Base-by-base conservation (phyloP, 1,139 yeast genomes). In the Wickerhamiella infanticola region DNA sequence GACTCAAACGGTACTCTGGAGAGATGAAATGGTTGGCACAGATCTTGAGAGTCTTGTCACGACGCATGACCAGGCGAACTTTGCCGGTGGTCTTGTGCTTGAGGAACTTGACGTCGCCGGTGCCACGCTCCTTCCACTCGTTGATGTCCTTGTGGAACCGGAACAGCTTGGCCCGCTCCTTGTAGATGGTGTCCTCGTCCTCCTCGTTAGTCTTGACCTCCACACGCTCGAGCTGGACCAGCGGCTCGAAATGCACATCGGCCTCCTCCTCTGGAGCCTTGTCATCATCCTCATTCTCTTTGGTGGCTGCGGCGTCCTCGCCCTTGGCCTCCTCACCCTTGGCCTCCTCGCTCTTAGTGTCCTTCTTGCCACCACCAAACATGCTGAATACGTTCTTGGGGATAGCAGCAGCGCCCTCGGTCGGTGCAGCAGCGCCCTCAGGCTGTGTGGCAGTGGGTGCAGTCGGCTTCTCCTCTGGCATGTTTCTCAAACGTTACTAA, bases 121-220 rank as follows among this genome's bases (percentile, higher is more conserved):
- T 86, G 57, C 98, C 98, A 72, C 98, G 83, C 73, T 93, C 99
- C 68, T 93, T 90, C 98, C 99, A 90, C 69, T 90, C 98, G 62
- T 84, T 83, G 43, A 67, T 53, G 39, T 71, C 75, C 51, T 72
- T 73, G 61, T 81, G 83, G 72, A 81, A 90, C 67, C 86, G 81
- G 74, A 90, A 90, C 63, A 90, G 74, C 69, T 90, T 93, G 57
- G 99, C 97, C 64, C 98, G 69, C 63, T 64, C 63, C 62, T 90
- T 90, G 70, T 71, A 82, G 55, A 82, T 65, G 31, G 81, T 88
- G 51, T 85, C 94, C 70, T 90, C 98, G 53, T 86, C 76, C 68
- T 90, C 98, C 69, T 90, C 98, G 67, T 86, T 84, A 58, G 97
- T 88, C 72, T 86, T 88, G 55, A 88, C 95, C 31, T 90, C 97